Evolutionary conservation across 2,329 filamentous ascomycete species (phyloP).

Genomic region (Septoria petroselini): DNA sequence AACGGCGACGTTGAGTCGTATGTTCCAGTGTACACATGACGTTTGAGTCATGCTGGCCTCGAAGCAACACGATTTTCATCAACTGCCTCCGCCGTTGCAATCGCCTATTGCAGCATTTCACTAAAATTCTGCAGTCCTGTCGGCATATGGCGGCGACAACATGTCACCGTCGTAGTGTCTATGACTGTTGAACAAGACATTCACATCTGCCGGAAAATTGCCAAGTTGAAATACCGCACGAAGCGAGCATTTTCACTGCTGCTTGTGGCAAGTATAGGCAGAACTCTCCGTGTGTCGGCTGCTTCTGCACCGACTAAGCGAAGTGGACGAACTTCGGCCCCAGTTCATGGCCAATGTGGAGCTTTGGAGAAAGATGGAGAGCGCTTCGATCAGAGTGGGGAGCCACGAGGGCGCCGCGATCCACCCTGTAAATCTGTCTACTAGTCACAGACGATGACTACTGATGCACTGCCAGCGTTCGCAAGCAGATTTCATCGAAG

Average conservation of each 20-base stretch:
- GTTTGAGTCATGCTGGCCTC: too few relatives aligned
- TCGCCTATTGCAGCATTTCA: too few relatives aligned
- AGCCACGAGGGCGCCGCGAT: slow-evolving; percentile 9
- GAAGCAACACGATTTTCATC: too few relatives aligned
- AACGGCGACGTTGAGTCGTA: too few relatives aligned
- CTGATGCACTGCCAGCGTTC: too few relatives aligned
- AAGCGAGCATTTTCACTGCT: neutral
- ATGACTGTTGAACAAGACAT: neutral
- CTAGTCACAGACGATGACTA: too few relatives aligned
- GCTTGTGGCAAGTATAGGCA: neutral
- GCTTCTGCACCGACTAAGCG: slow-evolving; percentile 6
- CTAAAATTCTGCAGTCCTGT: neutral
- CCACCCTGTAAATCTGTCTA: slow-evolving; percentile 3
- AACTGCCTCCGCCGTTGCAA: too few relatives aligned
- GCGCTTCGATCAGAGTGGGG: slow-evolving; percentile 8
- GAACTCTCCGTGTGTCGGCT: neutral
- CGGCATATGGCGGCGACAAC: slow-evolving; percentile 6
- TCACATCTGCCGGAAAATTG: neutral
- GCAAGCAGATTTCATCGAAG: too few relatives aligned
- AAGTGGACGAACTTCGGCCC: slow-evolving; percentile 4
- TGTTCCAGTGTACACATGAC: too few relatives aligned
- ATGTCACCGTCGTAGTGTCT: neutral
- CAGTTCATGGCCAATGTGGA: slow-evolving; percentile 5
- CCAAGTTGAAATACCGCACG: neutral
- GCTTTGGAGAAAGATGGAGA: slow-evolving; percentile 15